A percentile compares a stretch with the other conserved stretches of the same genome.
Evolutionary conservation across 331 rosid species (phyloP).

Genomic region (Quercus phellos): DNA sequence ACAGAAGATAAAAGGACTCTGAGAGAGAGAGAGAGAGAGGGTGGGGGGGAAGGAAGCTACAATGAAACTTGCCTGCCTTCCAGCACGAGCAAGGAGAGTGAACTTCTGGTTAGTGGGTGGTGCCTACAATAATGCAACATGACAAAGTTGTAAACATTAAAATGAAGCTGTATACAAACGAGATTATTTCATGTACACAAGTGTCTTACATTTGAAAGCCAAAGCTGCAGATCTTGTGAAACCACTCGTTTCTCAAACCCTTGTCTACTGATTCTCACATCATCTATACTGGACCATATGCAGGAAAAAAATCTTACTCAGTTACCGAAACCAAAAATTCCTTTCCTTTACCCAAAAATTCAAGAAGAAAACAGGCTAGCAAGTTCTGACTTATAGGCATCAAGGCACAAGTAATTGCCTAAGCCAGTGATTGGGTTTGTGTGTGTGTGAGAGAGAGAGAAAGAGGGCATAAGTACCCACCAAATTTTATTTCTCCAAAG

Average conservation of each 20-base stretch:
- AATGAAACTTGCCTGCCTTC: slow-evolving; percentile 66
- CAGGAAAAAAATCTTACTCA: not conserved
- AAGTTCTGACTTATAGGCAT: not conserved
- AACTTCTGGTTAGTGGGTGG: slow-evolving; percentile 64
- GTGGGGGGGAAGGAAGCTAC: not conserved
- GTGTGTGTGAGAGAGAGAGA: too few relatives aligned
- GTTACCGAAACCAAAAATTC: not conserved
- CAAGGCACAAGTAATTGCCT: not conserved
- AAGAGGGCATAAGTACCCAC: not conserved
- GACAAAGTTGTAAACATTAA: not conserved
- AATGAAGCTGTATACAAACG: not conserved
- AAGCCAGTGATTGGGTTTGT: not conserved
- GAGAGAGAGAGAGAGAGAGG: not conserved
- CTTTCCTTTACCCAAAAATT: not conserved
- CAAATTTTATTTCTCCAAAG: not conserved
- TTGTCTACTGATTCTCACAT: slow-evolving; percentile 62
- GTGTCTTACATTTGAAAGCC: slow-evolving; percentile 90
- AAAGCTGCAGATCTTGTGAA: slow-evolving; percentile 92
- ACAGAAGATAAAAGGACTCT: not conserved
- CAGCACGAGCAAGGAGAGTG: slow-evolving; percentile 93
- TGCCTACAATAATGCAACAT: slow-evolving; percentile 41
- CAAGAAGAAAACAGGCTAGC: not conserved
- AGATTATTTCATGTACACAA: not conserved
- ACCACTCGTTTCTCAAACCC: slow-evolving; percentile 91
- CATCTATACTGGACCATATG: slow-evolving; percentile 40